phyloP scores from a whole-genome alignment of 2,329 filamentous ascomycete species.

The Pseudogymnoascus sp. region DNA sequence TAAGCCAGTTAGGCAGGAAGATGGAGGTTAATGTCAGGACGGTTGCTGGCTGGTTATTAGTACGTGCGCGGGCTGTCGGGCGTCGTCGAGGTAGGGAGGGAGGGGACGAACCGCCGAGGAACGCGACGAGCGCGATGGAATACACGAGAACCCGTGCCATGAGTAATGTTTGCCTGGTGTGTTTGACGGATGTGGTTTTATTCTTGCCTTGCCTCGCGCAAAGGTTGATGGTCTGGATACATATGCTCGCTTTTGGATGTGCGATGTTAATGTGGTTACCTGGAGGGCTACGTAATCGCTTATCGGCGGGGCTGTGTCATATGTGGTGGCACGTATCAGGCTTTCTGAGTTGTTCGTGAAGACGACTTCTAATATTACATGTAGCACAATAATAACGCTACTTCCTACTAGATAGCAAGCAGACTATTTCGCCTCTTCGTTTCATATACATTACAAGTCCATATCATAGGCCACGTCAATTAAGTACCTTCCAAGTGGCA shows the following conservation, averaged over 20 bases:
- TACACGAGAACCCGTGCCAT: constrained; percentile 42
- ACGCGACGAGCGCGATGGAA: constrained; percentile 34
- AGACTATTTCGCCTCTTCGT: background rate
- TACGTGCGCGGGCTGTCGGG: too few species aligned
- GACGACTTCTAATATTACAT: background rate
- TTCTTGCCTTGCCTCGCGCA: background rate
- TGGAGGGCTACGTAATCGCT: constrained; percentile 8
- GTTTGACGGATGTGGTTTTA: background rate
- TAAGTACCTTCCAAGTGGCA: constrained; percentile 29
- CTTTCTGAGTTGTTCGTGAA: background rate
- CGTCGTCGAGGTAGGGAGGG: background rate
- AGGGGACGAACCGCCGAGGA: constrained; percentile 37
- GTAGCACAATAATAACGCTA: background rate
- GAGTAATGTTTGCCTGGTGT: background rate
- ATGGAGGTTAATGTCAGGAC: constrained; percentile 66
- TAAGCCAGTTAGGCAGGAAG: constrained; percentile 64
- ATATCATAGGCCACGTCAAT: background rate
- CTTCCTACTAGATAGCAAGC: background rate
- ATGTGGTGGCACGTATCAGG: background rate
- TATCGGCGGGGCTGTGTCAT: constrained; percentile 2
- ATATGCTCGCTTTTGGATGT: constrained; percentile 1
- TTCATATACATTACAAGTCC: background rate
- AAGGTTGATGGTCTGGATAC: constrained; percentile 4
- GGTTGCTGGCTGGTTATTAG: constrained; percentile 45
- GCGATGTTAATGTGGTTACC: background rate